Conservation (phyloP, 2,329 filamentous ascomycete species). For the Ascochyta pisi region DNA sequence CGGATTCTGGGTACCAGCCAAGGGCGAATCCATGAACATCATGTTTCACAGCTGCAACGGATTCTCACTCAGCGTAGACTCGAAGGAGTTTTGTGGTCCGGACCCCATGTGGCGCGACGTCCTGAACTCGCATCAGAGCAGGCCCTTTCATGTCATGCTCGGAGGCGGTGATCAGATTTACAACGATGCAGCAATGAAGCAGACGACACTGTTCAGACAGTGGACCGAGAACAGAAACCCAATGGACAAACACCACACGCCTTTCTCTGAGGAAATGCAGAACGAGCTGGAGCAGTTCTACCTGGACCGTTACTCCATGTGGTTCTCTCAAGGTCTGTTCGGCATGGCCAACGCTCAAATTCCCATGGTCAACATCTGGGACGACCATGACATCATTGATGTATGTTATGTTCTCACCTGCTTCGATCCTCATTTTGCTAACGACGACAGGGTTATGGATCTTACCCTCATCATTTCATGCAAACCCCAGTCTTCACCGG, state of each 20-base stretch:
- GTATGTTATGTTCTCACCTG: slow-evolving; percentile 31
- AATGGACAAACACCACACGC: slow-evolving; percentile 76
- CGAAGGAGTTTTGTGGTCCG: slow-evolving; percentile 84
- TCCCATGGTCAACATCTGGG: slow-evolving; percentile 97
- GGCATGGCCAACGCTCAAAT: slow-evolving; percentile 93
- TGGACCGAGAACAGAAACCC: slow-evolving; percentile 86
- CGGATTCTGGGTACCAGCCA: slow-evolving; percentile 92
- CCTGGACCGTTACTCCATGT: slow-evolving; percentile 85
- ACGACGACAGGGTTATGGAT: slow-evolving; percentile 76
- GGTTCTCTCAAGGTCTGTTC: slow-evolving; percentile 96
- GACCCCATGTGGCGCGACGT: slow-evolving; percentile 98
- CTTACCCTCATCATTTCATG: slow-evolving; percentile 93
- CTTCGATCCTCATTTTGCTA: slow-evolving; percentile 61
- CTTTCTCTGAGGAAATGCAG: slow-evolving; percentile 83
- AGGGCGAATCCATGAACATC: slow-evolving; percentile 89
- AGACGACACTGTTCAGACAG: slow-evolving; percentile 78
- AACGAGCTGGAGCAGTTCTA: slow-evolving; percentile 89
- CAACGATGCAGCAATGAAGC: slow-evolving; percentile 81
- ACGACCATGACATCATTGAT: slow-evolving; percentile 76
- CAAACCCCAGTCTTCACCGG: slow-evolving; percentile 87
- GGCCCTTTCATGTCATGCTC: slow-evolving; percentile 97
- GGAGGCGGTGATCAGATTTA: slow-evolving; percentile 97
- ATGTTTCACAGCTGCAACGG: slow-evolving; percentile 99
- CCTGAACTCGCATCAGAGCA: slow-evolving; percentile 86
- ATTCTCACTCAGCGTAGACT: slow-evolving; percentile 80